Evolutionary conservation across 2,329 filamentous ascomycete genomes (phyloP), one percentile per base, ranked within the genome.

Genomic region (Purpureocillium takamizusanense): DNA sequence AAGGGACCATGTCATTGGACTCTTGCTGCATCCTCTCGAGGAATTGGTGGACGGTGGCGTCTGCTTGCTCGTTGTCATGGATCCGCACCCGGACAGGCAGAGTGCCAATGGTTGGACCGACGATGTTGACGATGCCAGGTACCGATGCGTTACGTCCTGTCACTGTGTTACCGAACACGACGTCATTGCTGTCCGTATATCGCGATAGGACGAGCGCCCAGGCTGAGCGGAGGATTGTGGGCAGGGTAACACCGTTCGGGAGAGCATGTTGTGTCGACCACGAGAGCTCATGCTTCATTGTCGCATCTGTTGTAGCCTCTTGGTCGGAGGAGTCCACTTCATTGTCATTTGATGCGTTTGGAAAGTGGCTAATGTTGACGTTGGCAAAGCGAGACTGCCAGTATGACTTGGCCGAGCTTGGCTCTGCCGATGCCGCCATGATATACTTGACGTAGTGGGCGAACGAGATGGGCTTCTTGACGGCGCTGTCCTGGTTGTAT

Each of bases 21-120:
- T 43, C 37, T 11, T 28, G 16, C 12, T 42, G 39, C 3, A 51
- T 39, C 4, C 38, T 27, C 4, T 43, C 31, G 6, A 57, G 40
- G 11, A 47, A 48, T 30, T 30, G 10, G 46, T 35, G 18, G 40
- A 31, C 15, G 50, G 16, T 2, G 36, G 40, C 5, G 37, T 38
- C 13, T 38, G 18, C n/a, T 13, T 30, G 11, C 5, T 13, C 28
- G 13, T 30, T 12, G 5, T 27, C 35, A 5, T 45, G 29, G 4
- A 52, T 14, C 3, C 23, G 31, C 5, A 53, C 33, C 10, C 53
- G 44, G 2, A 55, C 32, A 8, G 56, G 56, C 0, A 60, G 43
- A 4, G 54, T 56, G 11, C 51, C 49, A 23, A 61, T 54, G 1
- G 53, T 52, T 7, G 58, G 55, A 2, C 54, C 59, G 3, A 48